Evolutionary conservation across 768 basidiomycete genomes (phyloP), one percentile per base, ranked within the genome.

Genomic region (Kwoniella dendrophila): DNA sequence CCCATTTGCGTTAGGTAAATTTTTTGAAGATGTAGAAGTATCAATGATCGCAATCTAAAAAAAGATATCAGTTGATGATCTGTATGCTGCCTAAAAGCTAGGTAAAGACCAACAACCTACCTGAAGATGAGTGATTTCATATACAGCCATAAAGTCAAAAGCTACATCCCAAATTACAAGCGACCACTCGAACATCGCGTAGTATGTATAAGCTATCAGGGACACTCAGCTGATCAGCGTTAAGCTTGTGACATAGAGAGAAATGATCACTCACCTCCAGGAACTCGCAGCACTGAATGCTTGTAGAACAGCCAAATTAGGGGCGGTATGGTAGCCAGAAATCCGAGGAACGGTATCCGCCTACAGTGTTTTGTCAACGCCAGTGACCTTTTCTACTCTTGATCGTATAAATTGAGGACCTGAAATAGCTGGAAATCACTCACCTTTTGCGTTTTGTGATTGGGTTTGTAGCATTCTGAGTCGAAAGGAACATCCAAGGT

Each of bases 161-260:
- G 60, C 57, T 11, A 79, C 68, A 48, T 79, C 77, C 64, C 71
- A 74, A 20, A 74, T 6, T 2, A 79, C 73, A 54, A 77, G 53
- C 4, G 63, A 82, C 92, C 92, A 95, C 79, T 95, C 92, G 69
- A 90, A 89, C 79, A 93, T 87, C 45, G 87, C 85, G 71, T 93
- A 95, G 43, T 80, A 81, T 2, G 90, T 92, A 79, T 95, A 95
- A 11, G 92, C 92, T 90, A 56, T 11, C 0, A 1, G 1, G 4
- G 1, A 24, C 12, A n/a, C 26, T 61, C 34, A 61, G 63, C 61
- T 49, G 12, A 14, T 43, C 20, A 43, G 18, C 14, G 12, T 27
- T n/a, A n/a, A 22, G 11, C 24, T 11, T 32, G 22, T 43, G n/a
- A 18, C 3, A n/a, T 11, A 0, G 27, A 29, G 4, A 53, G 34